phyloP scores from a whole-genome alignment of 352 stramenopile species.

The Globisporangium cederbergense region DNA sequence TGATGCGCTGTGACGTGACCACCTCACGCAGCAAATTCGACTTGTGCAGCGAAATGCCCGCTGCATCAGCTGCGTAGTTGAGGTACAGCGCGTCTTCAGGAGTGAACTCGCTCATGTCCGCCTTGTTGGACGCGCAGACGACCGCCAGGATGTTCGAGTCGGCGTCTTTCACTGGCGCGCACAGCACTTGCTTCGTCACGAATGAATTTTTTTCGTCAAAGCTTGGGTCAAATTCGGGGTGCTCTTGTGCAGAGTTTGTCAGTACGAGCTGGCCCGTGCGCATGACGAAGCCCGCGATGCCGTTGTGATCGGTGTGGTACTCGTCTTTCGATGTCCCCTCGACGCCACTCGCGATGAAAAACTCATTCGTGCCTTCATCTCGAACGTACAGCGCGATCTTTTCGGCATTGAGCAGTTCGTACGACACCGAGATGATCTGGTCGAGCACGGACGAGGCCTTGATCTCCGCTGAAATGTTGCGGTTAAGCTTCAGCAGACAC shows the following conservation, averaged over 20 bases:
- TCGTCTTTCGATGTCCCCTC: constrained; percentile 21
- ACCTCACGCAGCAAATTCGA: constrained; percentile 35
- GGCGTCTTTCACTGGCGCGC: constrained; percentile 33
- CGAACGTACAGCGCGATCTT: constrained; percentile 32
- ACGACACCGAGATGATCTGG: constrained; percentile 41
- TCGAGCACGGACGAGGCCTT: constrained; percentile 31
- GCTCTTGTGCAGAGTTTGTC: constrained; percentile 28
- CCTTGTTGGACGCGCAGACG: constrained; percentile 34
- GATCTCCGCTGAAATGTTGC: constrained; percentile 34
- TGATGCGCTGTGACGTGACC: constrained; percentile 26
- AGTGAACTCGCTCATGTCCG: constrained; percentile 27
- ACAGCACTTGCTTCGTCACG: constrained; percentile 26
- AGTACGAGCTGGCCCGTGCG: constrained; percentile 30
- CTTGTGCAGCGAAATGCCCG: constrained; percentile 38
- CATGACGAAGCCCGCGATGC: constrained; percentile 29
- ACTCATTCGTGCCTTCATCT: constrained; percentile 29
- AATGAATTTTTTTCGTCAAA: constrained; percentile 29
- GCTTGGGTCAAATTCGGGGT: constrained; percentile 26
- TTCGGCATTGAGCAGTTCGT: constrained; percentile 33
- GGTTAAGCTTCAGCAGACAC: constrained; percentile 33
- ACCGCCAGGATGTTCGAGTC: constrained; percentile 31
- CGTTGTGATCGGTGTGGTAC: constrained; percentile 34
- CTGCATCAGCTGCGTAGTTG: constrained; percentile 33
- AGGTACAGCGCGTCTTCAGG: constrained; percentile 34
- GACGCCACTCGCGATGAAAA: constrained; percentile 24